Base-by-base conservation (phyloP, 176 grass and related monocot genomes). In the Eremochloa ophiuroides region DNA sequence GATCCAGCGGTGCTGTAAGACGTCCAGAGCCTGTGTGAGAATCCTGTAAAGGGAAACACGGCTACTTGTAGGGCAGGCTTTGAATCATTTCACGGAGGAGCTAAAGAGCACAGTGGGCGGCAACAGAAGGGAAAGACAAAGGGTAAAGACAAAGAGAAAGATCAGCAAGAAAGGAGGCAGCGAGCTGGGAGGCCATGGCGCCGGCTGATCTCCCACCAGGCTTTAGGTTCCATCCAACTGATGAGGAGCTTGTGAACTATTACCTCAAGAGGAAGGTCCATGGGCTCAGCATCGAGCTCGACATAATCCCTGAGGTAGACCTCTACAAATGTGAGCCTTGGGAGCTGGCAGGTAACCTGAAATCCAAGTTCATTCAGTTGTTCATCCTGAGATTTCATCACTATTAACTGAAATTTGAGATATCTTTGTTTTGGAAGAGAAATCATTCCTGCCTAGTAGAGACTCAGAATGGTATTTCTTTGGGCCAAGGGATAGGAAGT, bases 401-500 rank as follows among this genome's bases (percentile, higher is more conserved):
- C 4, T 66, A 37, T 66, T 66, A 38, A 82, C 64, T 82, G 56
- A 81, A 73, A 31, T 66, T 60, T 50, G 66, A 64, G 41, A 46
- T 72, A 22, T 71, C 20, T 85, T 88, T 91, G 61, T 66, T 84
- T 50, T 51, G 65, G 42, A 80, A 99, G 97, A 99, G 26, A 99
- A 92, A 93, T 99, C 97, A 48, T 99, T 96, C 75, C 90, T 99
- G 35, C 97, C 91, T 37, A 88, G 93, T 81, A 90, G 87, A 87
- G 97, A 99, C 78, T 83, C 93, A 30, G 97, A 99, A 62, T 99
- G 97, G 97, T 99, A 99, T 66, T 99, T 99, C 86, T 96, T 99
- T 38, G 93, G 93, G 10, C 87, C 93, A 74, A 90, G 97, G 76
- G 97, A 99, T 69, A 86, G 97, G 42, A 93, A 95, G 65, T 95